Conservation (phyloP, 805 yeast species). For the Saccharomyces jurei region DNA sequence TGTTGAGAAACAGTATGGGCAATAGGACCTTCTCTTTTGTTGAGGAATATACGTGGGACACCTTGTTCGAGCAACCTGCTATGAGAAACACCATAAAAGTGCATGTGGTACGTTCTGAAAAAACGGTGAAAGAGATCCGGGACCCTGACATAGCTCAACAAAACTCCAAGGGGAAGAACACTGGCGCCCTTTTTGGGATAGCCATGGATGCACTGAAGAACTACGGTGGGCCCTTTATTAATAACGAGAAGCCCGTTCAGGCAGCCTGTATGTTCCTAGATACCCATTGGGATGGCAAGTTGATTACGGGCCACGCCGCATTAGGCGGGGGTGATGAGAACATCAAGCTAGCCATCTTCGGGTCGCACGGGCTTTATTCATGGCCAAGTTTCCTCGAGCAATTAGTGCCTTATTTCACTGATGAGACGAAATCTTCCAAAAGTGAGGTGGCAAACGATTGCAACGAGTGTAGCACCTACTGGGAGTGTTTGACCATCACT, state of each 20-base stretch:
- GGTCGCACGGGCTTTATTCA: constrained; percentile 83
- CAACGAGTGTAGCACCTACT: constrained; percentile 72
- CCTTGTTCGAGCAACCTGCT: constrained; percentile 36
- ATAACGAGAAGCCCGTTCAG: constrained; percentile 44
- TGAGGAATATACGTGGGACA: constrained; percentile 52
- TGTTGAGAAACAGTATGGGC: constrained; percentile 72
- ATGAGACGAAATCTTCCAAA: constrained; percentile 54
- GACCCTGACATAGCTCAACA: constrained; percentile 85
- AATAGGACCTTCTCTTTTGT: constrained; percentile 67
- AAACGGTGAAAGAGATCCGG: constrained; percentile 61
- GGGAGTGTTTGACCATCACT: constrained; percentile 85
- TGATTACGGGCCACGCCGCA: constrained; percentile 82
- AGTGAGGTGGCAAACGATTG: constrained; percentile 85
- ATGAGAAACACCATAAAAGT: constrained; percentile 58
- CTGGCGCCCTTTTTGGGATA: constrained; percentile 70
- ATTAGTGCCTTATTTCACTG: constrained; percentile 59
- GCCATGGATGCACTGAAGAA: constrained; percentile 65
- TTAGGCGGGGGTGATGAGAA: constrained; percentile 77
- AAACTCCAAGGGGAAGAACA: constrained; percentile 57
- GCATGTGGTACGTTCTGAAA: constrained; percentile 64
- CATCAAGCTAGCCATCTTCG: constrained; percentile 79
- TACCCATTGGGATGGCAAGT: constrained; percentile 65
- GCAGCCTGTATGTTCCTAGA: constrained; percentile 85
- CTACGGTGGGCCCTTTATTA: constrained; percentile 47
- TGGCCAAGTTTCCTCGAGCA: constrained; percentile 86